Evolutionary conservation across 331 rosid species (phyloP), one percentile per base, ranked within the genome.

Genomic region (Prunus yedoensis): DNA sequence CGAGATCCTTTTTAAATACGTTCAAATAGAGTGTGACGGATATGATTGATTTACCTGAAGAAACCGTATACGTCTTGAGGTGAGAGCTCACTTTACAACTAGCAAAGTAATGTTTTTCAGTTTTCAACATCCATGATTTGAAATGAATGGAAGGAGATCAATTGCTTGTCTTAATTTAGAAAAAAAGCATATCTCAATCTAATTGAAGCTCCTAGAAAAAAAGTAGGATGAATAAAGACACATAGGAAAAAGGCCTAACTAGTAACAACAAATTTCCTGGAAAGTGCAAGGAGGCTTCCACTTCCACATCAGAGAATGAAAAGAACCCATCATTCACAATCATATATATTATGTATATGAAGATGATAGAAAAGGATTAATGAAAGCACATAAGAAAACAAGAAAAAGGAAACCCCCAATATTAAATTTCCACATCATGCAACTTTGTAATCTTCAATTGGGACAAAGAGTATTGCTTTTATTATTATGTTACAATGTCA

Each of bases 241-340:
- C 21, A 38, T 15, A 74, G 3, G 28, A 8, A 7, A 25, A 25
- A 43, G 77, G 50, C 74, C 81, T 67, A 63, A 32, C 38, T 30
- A 32, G 8, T 32, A 32, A 49, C 77, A 52, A 63, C 56, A 76
- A 71, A 46, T 30, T 66, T 71, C 81, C 70, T 5, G 57, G 83
- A 79, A 83, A 77, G 78, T 78, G 80, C 83, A 63, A 69, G 77
- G 83, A 56, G 57, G 83, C 41, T 78, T 78, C 86, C 71, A 20
- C 59, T 66, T 73, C 68, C 57, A 27, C 68, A 77, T 32, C 60
- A 47, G 2, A 56, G 3, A 30, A 56, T 4, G 4, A 45, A 17
- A 17, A 52, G 10, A 15, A 41, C 38, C 21, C n/a, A 47, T 43
- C 51, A 71, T 28, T 27, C 77, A 28, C 60, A n/a, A 23, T 21